Conservation (phyloP, 2,329 filamentous ascomycete genomes). For the Sclerotinia borealis region DNA sequence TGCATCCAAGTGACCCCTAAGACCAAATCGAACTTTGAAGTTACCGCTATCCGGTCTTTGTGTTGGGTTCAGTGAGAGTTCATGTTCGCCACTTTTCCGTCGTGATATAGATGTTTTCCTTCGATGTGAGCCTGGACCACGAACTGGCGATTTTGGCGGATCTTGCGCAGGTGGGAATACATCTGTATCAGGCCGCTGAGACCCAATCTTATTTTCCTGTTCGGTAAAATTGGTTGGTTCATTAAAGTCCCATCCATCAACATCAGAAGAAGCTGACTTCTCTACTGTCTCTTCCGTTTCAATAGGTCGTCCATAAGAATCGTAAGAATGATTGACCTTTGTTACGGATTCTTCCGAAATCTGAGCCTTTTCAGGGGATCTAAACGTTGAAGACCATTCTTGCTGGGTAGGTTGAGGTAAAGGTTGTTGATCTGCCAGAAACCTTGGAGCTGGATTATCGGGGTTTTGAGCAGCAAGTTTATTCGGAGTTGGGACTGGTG, state of each 20-base stretch:
- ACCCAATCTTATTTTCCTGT: conserved; percentile 42
- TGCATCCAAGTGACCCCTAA: conserved; percentile 88
- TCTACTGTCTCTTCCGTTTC: conserved; percentile 37
- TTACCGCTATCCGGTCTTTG: conserved; percentile 64
- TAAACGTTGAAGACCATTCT: conserved; percentile 33
- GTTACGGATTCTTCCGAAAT: conserved; percentile 50
- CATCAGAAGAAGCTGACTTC: conserved; percentile 45
- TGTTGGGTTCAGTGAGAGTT: conserved; percentile 46
- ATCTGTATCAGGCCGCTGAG: conserved; percentile 76
- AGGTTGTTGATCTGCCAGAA: conserved; percentile 44
- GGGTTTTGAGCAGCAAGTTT: conserved; percentile 34
- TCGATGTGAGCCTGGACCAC: conserved; percentile 62
- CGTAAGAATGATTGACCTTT: conserved; percentile 52
- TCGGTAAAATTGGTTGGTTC: conserved; percentile 62
- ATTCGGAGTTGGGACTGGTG: conserved; percentile 40
- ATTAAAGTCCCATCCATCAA: conserved; percentile 90
- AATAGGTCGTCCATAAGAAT: conserved; percentile 50
- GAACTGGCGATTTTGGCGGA: conserved; percentile 72
- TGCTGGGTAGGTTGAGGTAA: conserved; percentile 36
- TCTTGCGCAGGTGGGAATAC: conserved; percentile 77
- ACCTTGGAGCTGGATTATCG: conserved; percentile 46
- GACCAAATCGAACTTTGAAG: conserved; percentile 89
- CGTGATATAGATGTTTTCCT: conserved; percentile 75
- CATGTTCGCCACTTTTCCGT: conserved; percentile 63
- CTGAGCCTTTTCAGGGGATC: conserved; percentile 26